Conservation (phyloP, 2,329 filamentous ascomycete species). For the Claviceps pusilla region DNA sequence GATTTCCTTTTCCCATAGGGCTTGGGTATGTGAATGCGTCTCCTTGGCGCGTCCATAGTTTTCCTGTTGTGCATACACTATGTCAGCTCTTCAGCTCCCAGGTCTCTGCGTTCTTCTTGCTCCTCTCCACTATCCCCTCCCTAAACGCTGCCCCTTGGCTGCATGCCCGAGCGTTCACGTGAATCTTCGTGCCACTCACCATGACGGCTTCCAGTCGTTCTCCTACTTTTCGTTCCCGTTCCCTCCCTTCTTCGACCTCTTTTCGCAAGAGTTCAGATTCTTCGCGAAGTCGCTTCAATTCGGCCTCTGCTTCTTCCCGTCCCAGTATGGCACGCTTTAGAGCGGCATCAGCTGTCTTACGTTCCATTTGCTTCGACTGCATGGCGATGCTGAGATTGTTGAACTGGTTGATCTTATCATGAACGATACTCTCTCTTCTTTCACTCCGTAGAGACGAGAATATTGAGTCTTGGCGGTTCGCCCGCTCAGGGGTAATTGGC, state of each 20-base stretch:
- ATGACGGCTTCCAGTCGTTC: constrained; percentile 54
- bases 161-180: background rate
- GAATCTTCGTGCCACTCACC: constrained; percentile 30
- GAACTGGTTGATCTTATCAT: constrained; percentile 58
- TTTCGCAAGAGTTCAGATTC: constrained; percentile 41
- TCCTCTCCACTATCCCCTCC: no score
- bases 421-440: constrained; percentile 44
- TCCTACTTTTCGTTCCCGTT: constrained; percentile 49
- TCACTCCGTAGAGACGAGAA: constrained; percentile 23
- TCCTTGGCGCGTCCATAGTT: constrained; percentile 57
- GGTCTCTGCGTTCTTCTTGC: no score
- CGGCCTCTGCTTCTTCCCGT: constrained; percentile 56
- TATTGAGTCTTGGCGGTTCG: constrained; percentile 31
- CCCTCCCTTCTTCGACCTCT: constrained; percentile 48
- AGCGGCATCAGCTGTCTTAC: constrained; percentile 50
- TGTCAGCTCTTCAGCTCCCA: background rate
- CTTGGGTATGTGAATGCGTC: constrained; percentile 49
- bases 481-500: constrained; percentile 47
- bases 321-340: constrained; percentile 52
- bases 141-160: no score
- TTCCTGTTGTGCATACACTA: constrained; percentile 32
- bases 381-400: constrained; percentile 50
- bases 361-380: constrained; percentile 45
- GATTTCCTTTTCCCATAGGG: constrained; percentile 61
- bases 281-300: constrained; percentile 47